These are phyloP conservation scores for Caloboletus firmus DNA, from an alignment of 1,284 basidiomycete genomes.

Conservation along the genomic window DNA sequence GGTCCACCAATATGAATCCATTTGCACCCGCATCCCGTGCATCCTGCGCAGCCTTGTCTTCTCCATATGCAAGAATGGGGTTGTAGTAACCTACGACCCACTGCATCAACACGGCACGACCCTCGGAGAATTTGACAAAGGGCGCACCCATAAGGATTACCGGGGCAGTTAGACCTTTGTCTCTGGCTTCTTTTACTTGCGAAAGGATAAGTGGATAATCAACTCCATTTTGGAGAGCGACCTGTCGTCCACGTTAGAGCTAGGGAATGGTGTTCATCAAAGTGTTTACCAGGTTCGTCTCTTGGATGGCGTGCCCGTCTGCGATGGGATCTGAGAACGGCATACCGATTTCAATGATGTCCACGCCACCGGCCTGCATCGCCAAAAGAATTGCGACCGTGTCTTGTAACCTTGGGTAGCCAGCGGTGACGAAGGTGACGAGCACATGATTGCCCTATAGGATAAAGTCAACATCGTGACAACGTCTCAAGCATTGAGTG, in stretches of 20 bases:
- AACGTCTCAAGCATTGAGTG: background rate
- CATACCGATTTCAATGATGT: background rate
- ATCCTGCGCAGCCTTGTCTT: background rate
- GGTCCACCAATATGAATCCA: background rate
- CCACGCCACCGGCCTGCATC: background rate
- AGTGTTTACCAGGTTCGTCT: background rate
- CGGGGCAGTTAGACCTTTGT: background rate
- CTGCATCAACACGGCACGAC: background rate
- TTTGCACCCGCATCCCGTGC: conserved; percentile 1
- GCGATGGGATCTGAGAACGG: background rate
- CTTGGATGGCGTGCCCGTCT: background rate
- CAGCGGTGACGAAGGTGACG: background rate
- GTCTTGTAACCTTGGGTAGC: background rate
- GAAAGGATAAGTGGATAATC: conserved; percentile 1
- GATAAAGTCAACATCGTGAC: background rate
- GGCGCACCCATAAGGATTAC: background rate
- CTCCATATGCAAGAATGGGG: background rate
- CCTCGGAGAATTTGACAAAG: background rate
- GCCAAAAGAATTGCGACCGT: background rate
- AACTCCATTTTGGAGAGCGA: conserved; percentile 1
- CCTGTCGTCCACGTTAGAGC: background rate
- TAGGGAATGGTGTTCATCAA: background rate
- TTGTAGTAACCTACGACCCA: background rate
- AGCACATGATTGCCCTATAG: background rate
- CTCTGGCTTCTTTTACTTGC: background rate